Conservation (phyloP, 345 rosid genomes). For the Eucalyptus tenuipes region DNA sequence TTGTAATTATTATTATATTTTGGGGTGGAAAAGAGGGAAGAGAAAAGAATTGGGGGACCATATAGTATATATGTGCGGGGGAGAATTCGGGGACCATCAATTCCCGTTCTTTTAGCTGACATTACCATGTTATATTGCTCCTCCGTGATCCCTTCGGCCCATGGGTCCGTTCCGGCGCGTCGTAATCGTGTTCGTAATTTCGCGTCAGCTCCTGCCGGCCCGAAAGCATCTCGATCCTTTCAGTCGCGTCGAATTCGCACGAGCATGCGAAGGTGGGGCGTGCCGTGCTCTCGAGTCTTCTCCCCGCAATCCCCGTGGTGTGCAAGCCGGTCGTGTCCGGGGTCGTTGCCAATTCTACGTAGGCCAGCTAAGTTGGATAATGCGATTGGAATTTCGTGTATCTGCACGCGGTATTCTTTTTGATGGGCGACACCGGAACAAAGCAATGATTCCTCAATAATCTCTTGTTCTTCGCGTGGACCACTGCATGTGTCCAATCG, state of each 20-base stretch:
- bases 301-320: not conserved
- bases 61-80: not conserved
- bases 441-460: not conserved
- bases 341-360: not conserved
- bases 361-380: not conserved
- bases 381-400: not conserved
- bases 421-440: not conserved
- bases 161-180: not conserved
- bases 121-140: constrained; percentile 1
- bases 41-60: not conserved
- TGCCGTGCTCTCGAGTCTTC: not conserved
- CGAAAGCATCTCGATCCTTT: not conserved
- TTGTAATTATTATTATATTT: not conserved
- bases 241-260: too few species aligned
- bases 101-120: constrained; percentile 3
- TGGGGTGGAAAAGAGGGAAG: not conserved
- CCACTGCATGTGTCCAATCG: not conserved
- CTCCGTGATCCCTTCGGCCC: not conserved
- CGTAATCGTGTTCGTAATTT: not conserved
- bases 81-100: not conserved
- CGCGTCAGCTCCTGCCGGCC: not conserved
- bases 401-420: not conserved
- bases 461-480: not conserved
- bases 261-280: not conserved
- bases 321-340: not conserved